These are phyloP conservation scores for Aspergillus pseudoglaucus DNA, from an alignment of 2,329 filamentous ascomycete species.

Conservation along the genomic window DNA sequence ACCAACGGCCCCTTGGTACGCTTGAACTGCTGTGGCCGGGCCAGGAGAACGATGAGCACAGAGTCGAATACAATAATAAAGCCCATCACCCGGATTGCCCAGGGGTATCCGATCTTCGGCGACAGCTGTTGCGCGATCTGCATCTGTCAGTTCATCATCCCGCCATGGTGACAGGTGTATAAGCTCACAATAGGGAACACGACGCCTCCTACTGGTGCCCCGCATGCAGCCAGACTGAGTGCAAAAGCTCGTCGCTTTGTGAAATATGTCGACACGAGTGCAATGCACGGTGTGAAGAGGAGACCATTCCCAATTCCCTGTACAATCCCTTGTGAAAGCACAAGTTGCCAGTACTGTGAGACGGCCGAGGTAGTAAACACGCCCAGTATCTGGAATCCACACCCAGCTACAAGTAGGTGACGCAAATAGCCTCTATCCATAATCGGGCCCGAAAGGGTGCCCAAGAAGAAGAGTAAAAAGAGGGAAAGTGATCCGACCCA, in stretches of 20 bases:
- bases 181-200: constrained; percentile 31
- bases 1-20: constrained; percentile 31
- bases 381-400: constrained; percentile 34
- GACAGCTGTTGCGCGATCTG: constrained; percentile 36
- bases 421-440: constrained; percentile 39
- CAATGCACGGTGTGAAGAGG: constrained; percentile 35
- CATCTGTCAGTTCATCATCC: too few relatives aligned
- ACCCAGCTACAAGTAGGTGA: constrained; percentile 17
- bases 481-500: constrained; percentile 45
- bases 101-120: constrained; percentile 38
- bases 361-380: constrained; percentile 43
- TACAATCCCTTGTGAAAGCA: constrained; percentile 41
- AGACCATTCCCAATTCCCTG: constrained; percentile 38
- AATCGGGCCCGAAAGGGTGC: constrained; percentile 36
- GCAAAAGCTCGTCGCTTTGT: constrained; percentile 30
- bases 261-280: constrained; percentile 38
- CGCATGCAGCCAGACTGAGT: constrained; percentile 30
- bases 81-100: constrained; percentile 43
- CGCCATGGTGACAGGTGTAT: too few relatives aligned
- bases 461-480: constrained; percentile 41
- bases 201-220: constrained; percentile 36
- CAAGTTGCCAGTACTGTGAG: constrained; percentile 43
- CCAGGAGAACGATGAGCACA: constrained; percentile 23
- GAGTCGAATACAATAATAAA: constrained; percentile 39
- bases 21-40: constrained; percentile 38